A percentile compares a stretch with the other conserved stretches of the same genome.
Conservation (phyloP, 148 eudicot species). For the Mesembryanthemum crystallinum region DNA sequence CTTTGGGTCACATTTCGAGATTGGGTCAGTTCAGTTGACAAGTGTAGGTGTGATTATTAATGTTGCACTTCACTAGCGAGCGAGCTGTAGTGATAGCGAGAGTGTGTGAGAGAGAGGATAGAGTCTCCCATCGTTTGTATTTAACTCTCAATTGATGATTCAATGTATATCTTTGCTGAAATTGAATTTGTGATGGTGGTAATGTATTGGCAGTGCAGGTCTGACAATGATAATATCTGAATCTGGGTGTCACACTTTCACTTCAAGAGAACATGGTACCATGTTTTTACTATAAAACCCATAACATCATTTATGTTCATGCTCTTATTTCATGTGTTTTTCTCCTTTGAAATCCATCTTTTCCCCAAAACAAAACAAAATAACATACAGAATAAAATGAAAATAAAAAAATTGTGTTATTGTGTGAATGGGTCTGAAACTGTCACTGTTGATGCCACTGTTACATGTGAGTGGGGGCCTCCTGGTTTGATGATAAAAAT, state of each 20-base stretch:
- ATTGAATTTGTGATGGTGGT: background rate
- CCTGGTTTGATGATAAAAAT: constrained; percentile 6
- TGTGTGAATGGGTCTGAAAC: constrained; percentile 8
- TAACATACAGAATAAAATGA: too few species aligned
- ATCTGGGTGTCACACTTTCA: background rate
- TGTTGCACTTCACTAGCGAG: background rate
- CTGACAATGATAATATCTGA: constrained; percentile 4
- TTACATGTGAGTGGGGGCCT: constrained; percentile 22
- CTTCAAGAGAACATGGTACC: background rate
- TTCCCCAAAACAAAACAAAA: background rate
- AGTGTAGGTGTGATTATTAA: background rate
- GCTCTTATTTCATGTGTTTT: background rate
- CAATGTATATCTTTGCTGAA: constrained; percentile 11
- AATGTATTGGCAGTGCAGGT: background rate
- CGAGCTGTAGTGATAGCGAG: background rate
- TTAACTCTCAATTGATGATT: background rate
- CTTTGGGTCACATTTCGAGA: too few species aligned
- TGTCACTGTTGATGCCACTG: background rate
- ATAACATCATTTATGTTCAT: background rate
- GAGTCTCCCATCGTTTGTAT: constrained; percentile 3
- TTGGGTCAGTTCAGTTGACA: background rate
- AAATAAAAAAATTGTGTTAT: background rate
- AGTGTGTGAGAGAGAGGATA: background rate
- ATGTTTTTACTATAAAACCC: background rate
- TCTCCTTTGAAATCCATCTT: background rate